Base-by-base conservation (phyloP, 768 basidiomycete species). In the Gelatoporia subvermispora region DNA sequence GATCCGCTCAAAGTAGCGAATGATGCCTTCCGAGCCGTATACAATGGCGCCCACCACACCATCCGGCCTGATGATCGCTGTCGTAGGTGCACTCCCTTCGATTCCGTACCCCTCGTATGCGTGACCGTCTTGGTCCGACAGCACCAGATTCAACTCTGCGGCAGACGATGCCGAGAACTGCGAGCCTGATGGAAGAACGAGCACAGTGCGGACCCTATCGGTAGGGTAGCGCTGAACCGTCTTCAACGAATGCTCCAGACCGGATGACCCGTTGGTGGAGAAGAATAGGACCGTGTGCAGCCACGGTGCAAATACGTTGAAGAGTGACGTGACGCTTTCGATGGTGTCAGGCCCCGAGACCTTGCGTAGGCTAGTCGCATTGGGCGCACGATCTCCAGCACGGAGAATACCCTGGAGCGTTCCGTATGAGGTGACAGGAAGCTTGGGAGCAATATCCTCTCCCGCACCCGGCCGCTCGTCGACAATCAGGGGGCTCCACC, bases 401-500 rank as follows among this genome's bases (percentile, higher is more conserved):
- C 31, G 28, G 18, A 45, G 31, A 18, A 17, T 20, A 16, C 43
- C 43, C 15, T 18, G 16, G 22, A 8, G 21, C 42, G 21, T 24
- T 17, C 43, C 43, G 34, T 45, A 45, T n/a, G 31, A 17, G 31
- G 34, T 42, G 11, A 31, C 7, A 5, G 28, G 28, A 5, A 7
- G 28, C 7, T 31, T 31, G 7, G 28, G 28, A 5, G 28, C 13
- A 31, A 7, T 13, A 7, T 31, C 28, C 5, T 5, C 13, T 13
- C 21, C 13, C 22, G n/a, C 35, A 25, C 16, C 45, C 8, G 35
- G 36, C 1, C 39, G 51, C 24, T 59, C 70, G 45, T 78, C 77
- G 8, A 74, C 18, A 0, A 78, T 63, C 18, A 77, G 67, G 0
- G 70, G 48, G 55, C 78, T 78, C 59, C 70, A 68, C 8, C 78